A percentile compares a stretch with the other conserved stretches of the same genome.
Conservation (phyloP, 2,329 filamentous ascomycete species). For the Trichoderma sp. region DNA sequence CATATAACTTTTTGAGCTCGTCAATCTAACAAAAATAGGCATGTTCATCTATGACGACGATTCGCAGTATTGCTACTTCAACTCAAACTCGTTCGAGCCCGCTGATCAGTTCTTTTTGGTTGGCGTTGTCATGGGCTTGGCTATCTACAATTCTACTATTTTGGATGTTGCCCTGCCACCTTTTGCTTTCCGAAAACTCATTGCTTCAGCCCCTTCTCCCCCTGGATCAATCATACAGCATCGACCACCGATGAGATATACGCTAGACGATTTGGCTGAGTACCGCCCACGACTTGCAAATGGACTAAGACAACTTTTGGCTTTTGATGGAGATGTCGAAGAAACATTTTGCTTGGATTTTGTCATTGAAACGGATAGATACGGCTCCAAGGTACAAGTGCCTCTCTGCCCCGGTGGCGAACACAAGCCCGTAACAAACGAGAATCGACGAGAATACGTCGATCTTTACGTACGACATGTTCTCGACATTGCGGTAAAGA, state of each 20-base stretch:
- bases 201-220: constrained; percentile 71
- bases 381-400: constrained; percentile 66
- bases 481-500: constrained; percentile 73
- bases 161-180: constrained; percentile 85
- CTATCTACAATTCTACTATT: constrained; percentile 94
- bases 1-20: background rate
- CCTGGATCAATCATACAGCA: constrained; percentile 53
- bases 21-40: constrained; percentile 49
- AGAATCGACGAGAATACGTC: constrained; percentile 83
- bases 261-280: constrained; percentile 79
- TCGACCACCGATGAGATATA: constrained; percentile 67
- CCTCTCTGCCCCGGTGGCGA: constrained; percentile 76
- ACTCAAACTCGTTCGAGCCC: constrained; percentile 84
- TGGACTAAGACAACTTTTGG: constrained; percentile 74
- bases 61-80: constrained; percentile 90
- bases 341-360: constrained; percentile 81
- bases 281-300: constrained; percentile 74
- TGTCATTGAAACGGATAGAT: constrained; percentile 73
- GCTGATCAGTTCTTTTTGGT: constrained; percentile 91
- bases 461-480: constrained; percentile 79
- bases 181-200: constrained; percentile 84
- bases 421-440: constrained; percentile 74
- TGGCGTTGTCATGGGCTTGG: constrained; percentile 81
- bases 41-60: constrained; percentile 92
- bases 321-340: constrained; percentile 83